Evolutionary conservation across 768 basidiomycete species (phyloP).

Genomic region (Imleria badia): DNA sequence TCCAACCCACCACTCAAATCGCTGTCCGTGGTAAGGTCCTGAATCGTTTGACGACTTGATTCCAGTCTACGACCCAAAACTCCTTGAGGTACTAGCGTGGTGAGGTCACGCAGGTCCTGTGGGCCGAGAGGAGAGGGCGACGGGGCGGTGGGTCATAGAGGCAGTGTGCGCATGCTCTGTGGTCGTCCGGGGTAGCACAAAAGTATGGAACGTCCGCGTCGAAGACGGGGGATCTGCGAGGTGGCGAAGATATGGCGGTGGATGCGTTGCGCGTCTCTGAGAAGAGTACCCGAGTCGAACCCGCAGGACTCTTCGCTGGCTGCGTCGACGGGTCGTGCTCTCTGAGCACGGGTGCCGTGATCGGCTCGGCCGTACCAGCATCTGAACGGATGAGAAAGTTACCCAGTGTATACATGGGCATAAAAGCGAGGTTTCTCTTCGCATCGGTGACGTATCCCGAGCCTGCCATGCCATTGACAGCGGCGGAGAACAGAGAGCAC

Average conservation of each 20-base stretch:
- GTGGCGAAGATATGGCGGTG: slow-evolving; percentile 47
- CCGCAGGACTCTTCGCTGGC: too few relatives aligned
- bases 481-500: slow-evolving; percentile 73
- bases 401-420: slow-evolving; percentile 87
- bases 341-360: slow-evolving; percentile 30
- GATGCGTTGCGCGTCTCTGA: slow-evolving; percentile 31
- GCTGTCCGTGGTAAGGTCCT: slow-evolving; percentile 12
- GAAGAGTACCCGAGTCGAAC: slow-evolving; percentile 22
- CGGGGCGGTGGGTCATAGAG: slow-evolving; percentile 23
- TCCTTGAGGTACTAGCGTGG: slow-evolving; percentile 62
- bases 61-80: slow-evolving; percentile 86
- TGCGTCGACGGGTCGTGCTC: slow-evolving; percentile 10
- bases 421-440: slow-evolving; percentile 59
- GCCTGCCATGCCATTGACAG: slow-evolving; percentile 74
- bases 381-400: slow-evolving; percentile 79
- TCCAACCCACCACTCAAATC: slow-evolving; percentile 10
- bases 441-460: slow-evolving; percentile 77
- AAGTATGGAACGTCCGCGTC: slow-evolving; percentile 31
- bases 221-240: slow-evolving; percentile 33
- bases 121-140: slow-evolving; percentile 4
- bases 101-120: slow-evolving; percentile 24
- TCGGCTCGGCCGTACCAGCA: slow-evolving; percentile 31
- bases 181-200: slow-evolving; percentile 1
- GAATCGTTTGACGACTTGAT: slow-evolving; percentile 44
- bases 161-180: slow-evolving; percentile 23